Percentiles rank a stretch among this genome's conserved stretches.
Conservation (phyloP, 169 alveolate species). For the Plasmodium gonderi region DNA sequence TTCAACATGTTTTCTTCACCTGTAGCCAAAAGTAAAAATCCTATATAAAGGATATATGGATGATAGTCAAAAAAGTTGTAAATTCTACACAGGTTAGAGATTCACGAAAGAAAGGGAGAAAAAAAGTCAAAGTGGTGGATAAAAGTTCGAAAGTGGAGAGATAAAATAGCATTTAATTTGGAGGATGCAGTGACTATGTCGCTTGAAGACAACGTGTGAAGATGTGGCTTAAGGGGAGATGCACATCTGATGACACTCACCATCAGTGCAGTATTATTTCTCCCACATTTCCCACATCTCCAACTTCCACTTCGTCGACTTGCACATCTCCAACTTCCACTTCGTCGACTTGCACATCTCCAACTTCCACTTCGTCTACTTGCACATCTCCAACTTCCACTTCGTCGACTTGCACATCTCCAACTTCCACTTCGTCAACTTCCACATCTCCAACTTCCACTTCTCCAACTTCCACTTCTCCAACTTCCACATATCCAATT, state of each 20-base stretch:
- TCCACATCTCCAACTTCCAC: not conserved
- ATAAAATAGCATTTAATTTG: too few relatives aligned
- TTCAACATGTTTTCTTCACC: too few relatives aligned
- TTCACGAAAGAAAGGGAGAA: not conserved
- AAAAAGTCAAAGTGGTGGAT: not conserved
- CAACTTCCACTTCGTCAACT: not conserved
- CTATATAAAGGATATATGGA: slow-evolving; percentile 59
- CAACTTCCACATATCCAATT: too few relatives aligned
- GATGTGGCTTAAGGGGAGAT: too few relatives aligned
- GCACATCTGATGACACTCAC: not conserved
- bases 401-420: not conserved
- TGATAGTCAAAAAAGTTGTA: slow-evolving; percentile 30
- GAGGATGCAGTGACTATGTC: too few relatives aligned
- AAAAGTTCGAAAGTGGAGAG: too few relatives aligned
- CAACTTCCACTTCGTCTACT: not conserved
- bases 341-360: not conserved
- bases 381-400: not conserved
- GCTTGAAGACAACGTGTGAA: too few relatives aligned
- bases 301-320: not conserved
- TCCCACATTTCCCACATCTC: not conserved
- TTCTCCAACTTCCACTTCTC: not conserved
- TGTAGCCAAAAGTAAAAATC: slow-evolving; percentile 6
- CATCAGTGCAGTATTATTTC: not conserved
- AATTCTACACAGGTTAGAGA: slow-evolving; percentile 54
- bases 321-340: not conserved